phyloP scores from a whole-genome alignment of 2,329 filamentous ascomycete species.

The Curvularia eragrostidis region DNA sequence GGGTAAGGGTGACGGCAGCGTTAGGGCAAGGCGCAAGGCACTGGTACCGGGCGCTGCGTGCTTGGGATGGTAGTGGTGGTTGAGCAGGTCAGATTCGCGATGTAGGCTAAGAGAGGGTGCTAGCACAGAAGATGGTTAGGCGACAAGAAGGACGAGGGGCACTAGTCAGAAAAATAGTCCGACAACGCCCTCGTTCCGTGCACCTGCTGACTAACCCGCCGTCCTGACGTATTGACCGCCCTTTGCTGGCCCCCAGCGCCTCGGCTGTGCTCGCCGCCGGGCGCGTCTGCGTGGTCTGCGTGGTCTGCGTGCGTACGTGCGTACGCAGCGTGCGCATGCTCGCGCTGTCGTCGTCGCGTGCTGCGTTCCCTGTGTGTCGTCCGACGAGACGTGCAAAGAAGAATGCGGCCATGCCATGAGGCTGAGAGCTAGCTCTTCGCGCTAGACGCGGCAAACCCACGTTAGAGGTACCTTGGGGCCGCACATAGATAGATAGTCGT shows the following conservation, averaged over 20 bases:
- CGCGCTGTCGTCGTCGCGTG: no score
- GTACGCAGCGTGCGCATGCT: neutral
- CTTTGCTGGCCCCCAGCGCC: slow-evolving; percentile 15
- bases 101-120: slow-evolving; percentile 40
- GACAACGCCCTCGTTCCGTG: slow-evolving; percentile 1
- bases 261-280: slow-evolving; percentile 1
- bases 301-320: neutral
- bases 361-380: no score
- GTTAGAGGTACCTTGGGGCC: slow-evolving; percentile 24
- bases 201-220: slow-evolving; percentile 28
- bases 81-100: slow-evolving; percentile 47
- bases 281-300: neutral
- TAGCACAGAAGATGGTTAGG: slow-evolving; percentile 45
- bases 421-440: slow-evolving; percentile 38
- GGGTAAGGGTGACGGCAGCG: slow-evolving; percentile 27
- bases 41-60: slow-evolving; percentile 27
- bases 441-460: slow-evolving; percentile 38
- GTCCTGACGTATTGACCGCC: slow-evolving; percentile 16
- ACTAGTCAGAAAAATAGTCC: slow-evolving; percentile 30
- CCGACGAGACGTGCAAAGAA: slow-evolving; percentile 31
- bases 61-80: slow-evolving; percentile 29
- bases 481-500: neutral
- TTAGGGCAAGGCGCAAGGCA: slow-evolving; percentile 34
- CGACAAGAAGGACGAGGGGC: slow-evolving; percentile 29
- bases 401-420: slow-evolving; percentile 36